Conservation (phyloP, 139 green algal species). For the Volvox reticuliferus region DNA sequence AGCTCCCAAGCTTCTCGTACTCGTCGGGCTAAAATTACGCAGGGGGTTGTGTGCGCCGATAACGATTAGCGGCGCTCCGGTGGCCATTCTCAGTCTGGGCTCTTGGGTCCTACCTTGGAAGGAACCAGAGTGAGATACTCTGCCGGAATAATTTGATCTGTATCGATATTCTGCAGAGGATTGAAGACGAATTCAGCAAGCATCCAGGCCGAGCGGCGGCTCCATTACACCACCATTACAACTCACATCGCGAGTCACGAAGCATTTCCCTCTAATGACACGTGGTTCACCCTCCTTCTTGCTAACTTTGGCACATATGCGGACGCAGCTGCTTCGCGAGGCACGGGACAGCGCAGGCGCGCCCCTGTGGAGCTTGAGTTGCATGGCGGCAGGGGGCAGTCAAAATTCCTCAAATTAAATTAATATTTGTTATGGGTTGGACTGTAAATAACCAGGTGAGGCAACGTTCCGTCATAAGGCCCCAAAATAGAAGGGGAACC, state of each 20-base stretch:
- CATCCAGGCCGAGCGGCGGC: neutral
- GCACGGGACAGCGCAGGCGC: neutral
- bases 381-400: neutral
- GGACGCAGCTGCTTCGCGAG: neutral
- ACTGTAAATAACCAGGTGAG: too few species aligned
- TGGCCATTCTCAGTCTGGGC: too few species aligned
- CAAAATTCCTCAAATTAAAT: too few species aligned
- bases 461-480: too few species aligned
- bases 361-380: neutral
- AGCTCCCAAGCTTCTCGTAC: constrained; percentile 97
- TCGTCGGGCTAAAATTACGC: constrained; percentile 82
- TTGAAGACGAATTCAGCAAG: neutral
- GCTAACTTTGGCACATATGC: constrained; percentile 58
- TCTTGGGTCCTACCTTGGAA: constrained; percentile 78
- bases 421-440: too few species aligned
- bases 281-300: constrained; percentile 53
- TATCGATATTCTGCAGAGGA: constrained; percentile 94
- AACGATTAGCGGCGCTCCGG: neutral
- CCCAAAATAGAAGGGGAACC: too few species aligned
- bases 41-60: constrained; percentile 23
- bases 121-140: constrained; percentile 97
- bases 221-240: neutral
- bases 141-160: constrained; percentile 97
- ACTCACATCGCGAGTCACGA: constrained; percentile 86
- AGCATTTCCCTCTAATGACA: constrained; percentile 81